These are phyloP conservation scores for Aureobasidium lini DNA, from an alignment of 2,329 filamentous ascomycete genomes.

Conservation along the genomic window DNA sequence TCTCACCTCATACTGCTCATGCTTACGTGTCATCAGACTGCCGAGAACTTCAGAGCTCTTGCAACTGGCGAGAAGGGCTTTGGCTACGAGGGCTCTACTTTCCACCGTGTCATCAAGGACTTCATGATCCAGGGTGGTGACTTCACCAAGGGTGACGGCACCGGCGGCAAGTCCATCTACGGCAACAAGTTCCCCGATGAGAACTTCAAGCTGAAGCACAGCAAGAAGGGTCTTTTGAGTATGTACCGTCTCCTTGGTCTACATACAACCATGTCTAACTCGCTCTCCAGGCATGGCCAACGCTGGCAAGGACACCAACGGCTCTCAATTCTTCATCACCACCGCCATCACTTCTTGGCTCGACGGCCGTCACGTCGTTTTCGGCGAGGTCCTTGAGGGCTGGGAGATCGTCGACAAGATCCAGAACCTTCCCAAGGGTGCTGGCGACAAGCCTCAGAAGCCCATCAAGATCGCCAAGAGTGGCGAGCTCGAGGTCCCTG, in stretches of 20 bases:
- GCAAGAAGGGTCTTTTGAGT: conserved; percentile 72
- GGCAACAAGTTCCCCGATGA: conserved; percentile 77
- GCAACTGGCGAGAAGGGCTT: conserved; percentile 81
- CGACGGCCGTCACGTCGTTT: conserved; percentile 78
- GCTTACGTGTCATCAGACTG: conserved; percentile 39
- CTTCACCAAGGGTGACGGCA: conserved; percentile 75
- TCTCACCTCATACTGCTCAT: not conserved
- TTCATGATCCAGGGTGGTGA: conserved; percentile 93
- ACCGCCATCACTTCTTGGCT: conserved; percentile 76
- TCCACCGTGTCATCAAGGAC: conserved; percentile 84
- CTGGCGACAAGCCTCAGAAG: conserved; percentile 61
- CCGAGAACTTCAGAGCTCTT: conserved; percentile 70
- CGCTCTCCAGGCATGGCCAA: conserved; percentile 49
- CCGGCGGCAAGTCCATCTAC: conserved; percentile 84
- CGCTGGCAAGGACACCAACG: conserved; percentile 64
- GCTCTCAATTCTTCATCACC: conserved; percentile 87
- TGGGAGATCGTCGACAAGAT: conserved; percentile 75
- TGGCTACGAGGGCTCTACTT: conserved; percentile 71
- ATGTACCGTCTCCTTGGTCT: conserved; percentile 24
- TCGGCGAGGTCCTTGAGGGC: conserved; percentile 81
- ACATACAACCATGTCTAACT: conserved; percentile 1
- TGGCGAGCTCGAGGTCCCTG: conserved; percentile 73
- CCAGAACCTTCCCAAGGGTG: conserved; percentile 59
- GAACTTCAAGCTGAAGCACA: conserved; percentile 94
- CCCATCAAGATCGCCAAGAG: conserved; percentile 72